Conservation (phyloP, 2,329 filamentous ascomycete genomes). For the Madurella fahalii region DNA sequence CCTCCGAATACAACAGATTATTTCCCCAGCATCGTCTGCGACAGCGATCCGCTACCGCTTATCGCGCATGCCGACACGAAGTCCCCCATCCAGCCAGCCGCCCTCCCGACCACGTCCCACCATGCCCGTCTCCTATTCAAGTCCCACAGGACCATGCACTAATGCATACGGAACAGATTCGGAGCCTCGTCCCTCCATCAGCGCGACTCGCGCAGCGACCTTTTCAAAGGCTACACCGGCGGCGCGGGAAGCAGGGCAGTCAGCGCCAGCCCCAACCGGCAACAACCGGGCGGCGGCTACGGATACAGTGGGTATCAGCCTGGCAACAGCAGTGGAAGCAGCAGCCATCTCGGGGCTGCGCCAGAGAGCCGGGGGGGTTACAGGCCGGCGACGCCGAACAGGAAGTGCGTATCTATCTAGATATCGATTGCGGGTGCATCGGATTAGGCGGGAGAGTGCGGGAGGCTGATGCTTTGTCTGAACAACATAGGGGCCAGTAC, state of each 20-base stretch:
- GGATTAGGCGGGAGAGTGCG: neutral
- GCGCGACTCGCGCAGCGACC: slow-evolving; percentile 65
- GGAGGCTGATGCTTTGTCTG: neutral
- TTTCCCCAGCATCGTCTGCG: neutral
- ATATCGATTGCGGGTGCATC: neutral
- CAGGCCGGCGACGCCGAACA: slow-evolving; percentile 68
- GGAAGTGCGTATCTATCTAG: slow-evolving; percentile 44
- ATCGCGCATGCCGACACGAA: neutral
- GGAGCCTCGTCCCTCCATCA: slow-evolving; percentile 66
- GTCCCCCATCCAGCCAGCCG: neutral
- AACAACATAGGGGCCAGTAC: slow-evolving; percentile 69
- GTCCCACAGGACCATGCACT: no score
- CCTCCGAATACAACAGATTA: neutral
- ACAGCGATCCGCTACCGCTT: neutral
- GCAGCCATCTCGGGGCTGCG: slow-evolving; percentile 32
- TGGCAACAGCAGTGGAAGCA: slow-evolving; percentile 30
- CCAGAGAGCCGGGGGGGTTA: slow-evolving; percentile 41
- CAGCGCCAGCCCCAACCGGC: slow-evolving; percentile 43
- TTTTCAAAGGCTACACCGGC: slow-evolving; percentile 71
- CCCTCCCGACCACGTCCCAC: no score
- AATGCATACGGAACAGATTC: slow-evolving; percentile 47
- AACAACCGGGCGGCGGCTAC: slow-evolving; percentile 35
- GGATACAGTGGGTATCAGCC: slow-evolving; percentile 45
- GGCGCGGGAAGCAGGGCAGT: slow-evolving; percentile 43
- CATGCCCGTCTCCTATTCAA: no score